Evolutionary conservation across 805 yeast species (phyloP).

Genomic region (Wickerhamomyces rabaulensis): DNA sequence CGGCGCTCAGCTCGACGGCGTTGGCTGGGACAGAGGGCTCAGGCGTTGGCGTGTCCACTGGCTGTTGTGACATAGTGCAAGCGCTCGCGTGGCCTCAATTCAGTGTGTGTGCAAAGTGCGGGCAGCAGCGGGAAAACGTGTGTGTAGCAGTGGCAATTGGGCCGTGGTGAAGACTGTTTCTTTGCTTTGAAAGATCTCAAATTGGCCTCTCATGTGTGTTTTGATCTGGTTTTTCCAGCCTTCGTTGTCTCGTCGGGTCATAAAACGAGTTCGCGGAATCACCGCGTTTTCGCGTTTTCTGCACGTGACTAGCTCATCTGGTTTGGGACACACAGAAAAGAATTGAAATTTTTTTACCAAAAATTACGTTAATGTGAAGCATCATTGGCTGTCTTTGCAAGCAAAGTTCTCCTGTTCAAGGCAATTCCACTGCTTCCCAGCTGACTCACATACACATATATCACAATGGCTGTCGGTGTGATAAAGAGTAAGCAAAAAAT

Average conservation of each 20-base stretch:
- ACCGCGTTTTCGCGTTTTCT: not conserved
- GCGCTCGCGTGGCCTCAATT: not conserved
- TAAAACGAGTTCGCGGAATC: not conserved
- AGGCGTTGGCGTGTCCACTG: not conserved
- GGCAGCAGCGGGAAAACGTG: not conserved
- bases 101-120: not conserved
- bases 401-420: not conserved
- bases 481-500: slow-evolving; percentile 51
- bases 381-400: not conserved
- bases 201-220: not conserved
- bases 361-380: not conserved
- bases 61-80: not conserved
- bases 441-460: not conserved
- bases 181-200: not conserved
- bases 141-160: slow-evolving; percentile 5
- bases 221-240: not conserved
- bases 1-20: not conserved
- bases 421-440: not conserved
- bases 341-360: slow-evolving; percentile 2
- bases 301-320: slow-evolving; percentile 6
- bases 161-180: not conserved
- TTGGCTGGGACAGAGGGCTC: not conserved
- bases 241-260: not conserved
- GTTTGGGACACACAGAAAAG: slow-evolving; percentile 3
- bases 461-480: slow-evolving; percentile 24